A percentile compares a stretch with the other conserved stretches of the same genome.
Evolutionary conservation across 768 basidiomycete genomes (phyloP).

Genomic region (Kwoniella sp.): DNA sequence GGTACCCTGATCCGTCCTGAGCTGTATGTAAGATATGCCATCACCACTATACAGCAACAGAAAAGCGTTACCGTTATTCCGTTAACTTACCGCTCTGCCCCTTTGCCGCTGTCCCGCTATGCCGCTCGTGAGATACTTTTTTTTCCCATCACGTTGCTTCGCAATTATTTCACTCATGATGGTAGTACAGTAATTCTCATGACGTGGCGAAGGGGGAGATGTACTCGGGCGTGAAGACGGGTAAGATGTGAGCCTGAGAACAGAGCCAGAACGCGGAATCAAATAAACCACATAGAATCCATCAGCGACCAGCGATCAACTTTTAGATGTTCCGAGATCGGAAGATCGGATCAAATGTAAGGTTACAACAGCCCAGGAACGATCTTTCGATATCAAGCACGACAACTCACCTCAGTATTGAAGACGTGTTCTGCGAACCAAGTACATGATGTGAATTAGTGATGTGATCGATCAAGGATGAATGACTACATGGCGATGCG

Average conservation of each 20-base stretch:
- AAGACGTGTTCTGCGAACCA: slow-evolving; percentile 73
- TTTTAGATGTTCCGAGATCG: too few relatives aligned
- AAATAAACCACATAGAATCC: neutral
- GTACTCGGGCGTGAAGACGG: slow-evolving; percentile 66
- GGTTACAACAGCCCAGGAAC: too few relatives aligned
- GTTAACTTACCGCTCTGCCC: too few relatives aligned
- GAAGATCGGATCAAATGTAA: neutral
- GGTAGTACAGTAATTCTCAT: too few relatives aligned
- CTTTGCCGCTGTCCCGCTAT: too few relatives aligned
- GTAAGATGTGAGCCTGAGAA: slow-evolving; percentile 68
- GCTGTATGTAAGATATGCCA: neutral
- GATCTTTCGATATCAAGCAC: neutral
- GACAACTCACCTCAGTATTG: slow-evolving; percentile 75
- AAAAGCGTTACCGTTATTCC: too few relatives aligned
- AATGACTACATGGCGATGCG: neutral
- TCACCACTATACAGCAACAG: too few relatives aligned
- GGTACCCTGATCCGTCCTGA: neutral
- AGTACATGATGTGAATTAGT: slow-evolving; percentile 27
- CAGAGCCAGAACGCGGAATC: neutral
- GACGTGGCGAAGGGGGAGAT: slow-evolving; percentile 47
- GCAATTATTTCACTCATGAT: too few relatives aligned
- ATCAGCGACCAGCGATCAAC: too few relatives aligned
- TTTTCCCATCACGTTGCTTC: neutral
- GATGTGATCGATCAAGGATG: too few relatives aligned
- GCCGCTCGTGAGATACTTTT: too few relatives aligned